A percentile compares a stretch with the other conserved stretches of the same genome.
These are phyloP conservation scores for Favolaschia claudopus DNA, from an alignment of 768 basidiomycete genomes.

Conservation along the genomic window DNA sequence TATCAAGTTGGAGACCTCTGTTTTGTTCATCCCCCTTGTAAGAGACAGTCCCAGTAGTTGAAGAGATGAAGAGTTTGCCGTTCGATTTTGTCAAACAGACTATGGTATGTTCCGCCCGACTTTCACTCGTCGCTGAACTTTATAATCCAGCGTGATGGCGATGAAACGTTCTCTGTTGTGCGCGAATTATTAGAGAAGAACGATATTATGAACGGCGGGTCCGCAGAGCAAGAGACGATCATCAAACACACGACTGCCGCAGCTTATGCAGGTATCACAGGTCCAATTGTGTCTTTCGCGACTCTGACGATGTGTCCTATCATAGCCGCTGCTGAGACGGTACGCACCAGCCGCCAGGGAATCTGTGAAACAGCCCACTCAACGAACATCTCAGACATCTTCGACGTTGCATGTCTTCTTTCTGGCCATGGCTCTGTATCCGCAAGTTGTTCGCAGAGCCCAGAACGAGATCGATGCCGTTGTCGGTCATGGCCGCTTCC, in stretches of 20 bases:
- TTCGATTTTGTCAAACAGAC: slow-evolving; percentile 8
- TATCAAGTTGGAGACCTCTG: no score
- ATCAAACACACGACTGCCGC: neutral
- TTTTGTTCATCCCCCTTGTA: neutral
- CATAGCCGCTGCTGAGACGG: neutral
- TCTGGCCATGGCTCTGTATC: slow-evolving; percentile 7
- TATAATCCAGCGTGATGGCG: neutral
- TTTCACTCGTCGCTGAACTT: neutral
- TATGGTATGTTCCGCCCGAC: neutral
- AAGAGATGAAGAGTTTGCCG: neutral
- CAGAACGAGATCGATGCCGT: slow-evolving; percentile 14
- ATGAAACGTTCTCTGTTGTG: neutral
- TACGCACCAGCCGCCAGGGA: neutral
- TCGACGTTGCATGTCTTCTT: slow-evolving; percentile 1
- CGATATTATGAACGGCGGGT: neutral
- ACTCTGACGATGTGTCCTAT: neutral
- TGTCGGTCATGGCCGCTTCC: neutral
- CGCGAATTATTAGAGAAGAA: neutral
- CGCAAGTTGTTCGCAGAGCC: neutral
- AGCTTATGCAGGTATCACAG: neutral
- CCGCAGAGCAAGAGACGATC: neutral
- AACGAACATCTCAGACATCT: neutral
- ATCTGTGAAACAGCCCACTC: neutral
- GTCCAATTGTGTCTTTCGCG: neutral
- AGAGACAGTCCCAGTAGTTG: neutral